Evolutionary conservation across 2,329 filamentous ascomycete species (phyloP).

Genomic region (Keithomyces neogunnii): DNA sequence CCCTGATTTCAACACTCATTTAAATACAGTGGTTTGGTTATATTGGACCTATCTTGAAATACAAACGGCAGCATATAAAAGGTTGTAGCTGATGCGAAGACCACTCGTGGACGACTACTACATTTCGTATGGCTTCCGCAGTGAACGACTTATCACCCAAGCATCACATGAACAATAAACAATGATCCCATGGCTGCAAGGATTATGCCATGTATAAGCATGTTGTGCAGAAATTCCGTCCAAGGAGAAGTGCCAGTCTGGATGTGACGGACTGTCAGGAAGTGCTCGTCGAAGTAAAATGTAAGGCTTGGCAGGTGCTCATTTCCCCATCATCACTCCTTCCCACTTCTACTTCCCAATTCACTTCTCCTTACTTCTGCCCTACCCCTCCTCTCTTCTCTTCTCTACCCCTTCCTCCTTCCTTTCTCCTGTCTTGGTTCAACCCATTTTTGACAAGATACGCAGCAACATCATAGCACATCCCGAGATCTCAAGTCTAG

Average conservation of each 20-base stretch:
- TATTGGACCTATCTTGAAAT: too few relatives aligned
- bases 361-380: background rate
- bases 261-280: background rate
- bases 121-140: background rate
- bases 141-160: background rate
- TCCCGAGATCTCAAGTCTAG: background rate
- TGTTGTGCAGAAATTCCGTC: background rate
- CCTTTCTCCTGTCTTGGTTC: background rate
- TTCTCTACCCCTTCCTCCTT: background rate
- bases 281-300: background rate
- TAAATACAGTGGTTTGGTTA: too few relatives aligned
- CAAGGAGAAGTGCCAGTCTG: background rate
- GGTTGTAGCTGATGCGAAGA: too few relatives aligned
- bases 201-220: background rate
- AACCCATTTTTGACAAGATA: background rate
- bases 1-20: too few relatives aligned
- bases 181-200: background rate
- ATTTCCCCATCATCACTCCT: background rate
- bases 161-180: background rate
- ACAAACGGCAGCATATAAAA: too few relatives aligned
- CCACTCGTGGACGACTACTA: too few relatives aligned
- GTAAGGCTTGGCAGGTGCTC: constrained; percentile 1
- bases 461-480: background rate
- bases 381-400: background rate
- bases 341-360: background rate